Percentiles rank a stretch among this genome's conserved stretches.
phyloP scores from a whole-genome alignment of 2,329 filamentous ascomycete species.

The Calonectria ilicicola region DNA sequence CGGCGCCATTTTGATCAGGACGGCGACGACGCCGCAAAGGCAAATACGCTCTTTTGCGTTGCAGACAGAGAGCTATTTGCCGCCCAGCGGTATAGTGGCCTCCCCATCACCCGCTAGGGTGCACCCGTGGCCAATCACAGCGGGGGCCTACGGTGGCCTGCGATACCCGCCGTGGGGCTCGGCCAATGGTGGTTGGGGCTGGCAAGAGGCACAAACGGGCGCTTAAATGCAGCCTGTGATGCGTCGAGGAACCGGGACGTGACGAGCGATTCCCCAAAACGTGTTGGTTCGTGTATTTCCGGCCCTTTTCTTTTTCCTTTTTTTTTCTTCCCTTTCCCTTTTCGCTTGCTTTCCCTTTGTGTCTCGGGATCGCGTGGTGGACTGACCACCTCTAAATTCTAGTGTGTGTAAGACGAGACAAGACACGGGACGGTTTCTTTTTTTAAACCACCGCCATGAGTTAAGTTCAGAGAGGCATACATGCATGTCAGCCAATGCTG shows the following conservation, averaged over 20 bases:
- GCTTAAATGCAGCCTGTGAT: constrained; percentile 17
- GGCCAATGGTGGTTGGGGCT: background rate
- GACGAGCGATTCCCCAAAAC: background rate
- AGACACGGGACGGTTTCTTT: background rate
- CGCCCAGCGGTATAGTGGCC: background rate
- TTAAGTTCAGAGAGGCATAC: background rate
- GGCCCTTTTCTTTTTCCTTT: background rate
- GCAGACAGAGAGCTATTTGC: background rate
- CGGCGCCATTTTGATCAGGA: background rate
- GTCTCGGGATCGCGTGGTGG: background rate
- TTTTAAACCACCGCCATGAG: background rate
- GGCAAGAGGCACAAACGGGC: background rate
- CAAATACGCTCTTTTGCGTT: background rate
- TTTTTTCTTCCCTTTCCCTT: background rate
- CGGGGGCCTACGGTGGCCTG: background rate
- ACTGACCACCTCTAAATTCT: constrained; percentile 1
- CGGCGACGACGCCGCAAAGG: background rate
- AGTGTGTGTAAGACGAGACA: background rate
- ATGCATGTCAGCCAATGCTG: background rate
- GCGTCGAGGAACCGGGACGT: background rate
- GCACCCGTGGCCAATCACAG: background rate
- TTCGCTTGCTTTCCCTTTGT: background rate
- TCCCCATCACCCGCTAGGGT: background rate
- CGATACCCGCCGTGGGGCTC: background rate
- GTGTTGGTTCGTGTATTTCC: background rate